Base-by-base conservation (phyloP, 208 protist species). In the Leishmania aethiopica region DNA sequence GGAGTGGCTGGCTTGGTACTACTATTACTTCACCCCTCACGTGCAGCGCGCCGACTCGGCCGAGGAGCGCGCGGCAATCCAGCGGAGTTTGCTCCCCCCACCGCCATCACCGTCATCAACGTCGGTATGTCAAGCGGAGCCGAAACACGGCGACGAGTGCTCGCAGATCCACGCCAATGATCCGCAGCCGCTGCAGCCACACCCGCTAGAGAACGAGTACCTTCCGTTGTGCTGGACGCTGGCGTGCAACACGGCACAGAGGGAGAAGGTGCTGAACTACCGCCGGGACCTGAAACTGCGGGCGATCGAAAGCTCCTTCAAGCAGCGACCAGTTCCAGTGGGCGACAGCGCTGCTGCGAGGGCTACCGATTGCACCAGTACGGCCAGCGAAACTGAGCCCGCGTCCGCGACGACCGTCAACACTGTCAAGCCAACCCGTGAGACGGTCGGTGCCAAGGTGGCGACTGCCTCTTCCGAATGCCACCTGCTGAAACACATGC, bases 1-100 rank as follows among this genome's bases (percentile, higher is more conserved):
- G 77, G 53, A 55, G 37, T 95, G 89, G 88, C 19, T 92, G 47
- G 45, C 75, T 10, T 83, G 75, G 83, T 87, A 86, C 80, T 88
- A 79, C 77, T 86, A 78, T 71, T 78, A 55, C 74, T 73, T 82
- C 51, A 49, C 15, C 1, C 82, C 82, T 8, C 17, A 40, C 25
- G 15, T 79, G 77, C 70, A 77, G 77, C 6, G 49, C 22, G 82
- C 62, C 47, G 45, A 22, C 49, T 77, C 72, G 1, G 45, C 59
- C 4, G 80, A 79, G 75, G 40, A 76, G 37, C 74, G 75, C 1
- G 19, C 10, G 11, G 75, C 51, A 19, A 17, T 75, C 6, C 47
- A 75, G 66, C 73, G 32, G 0, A 57, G 28, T 51, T 76, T 84
- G 28, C 55, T 84, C 10, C 80, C 64, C 17, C 8, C 40, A 28